Evolutionary conservation across 2,329 filamentous ascomycete species (phyloP), one percentile per base, ranked within the genome.

Genomic region (Sarocladium strictum): DNA sequence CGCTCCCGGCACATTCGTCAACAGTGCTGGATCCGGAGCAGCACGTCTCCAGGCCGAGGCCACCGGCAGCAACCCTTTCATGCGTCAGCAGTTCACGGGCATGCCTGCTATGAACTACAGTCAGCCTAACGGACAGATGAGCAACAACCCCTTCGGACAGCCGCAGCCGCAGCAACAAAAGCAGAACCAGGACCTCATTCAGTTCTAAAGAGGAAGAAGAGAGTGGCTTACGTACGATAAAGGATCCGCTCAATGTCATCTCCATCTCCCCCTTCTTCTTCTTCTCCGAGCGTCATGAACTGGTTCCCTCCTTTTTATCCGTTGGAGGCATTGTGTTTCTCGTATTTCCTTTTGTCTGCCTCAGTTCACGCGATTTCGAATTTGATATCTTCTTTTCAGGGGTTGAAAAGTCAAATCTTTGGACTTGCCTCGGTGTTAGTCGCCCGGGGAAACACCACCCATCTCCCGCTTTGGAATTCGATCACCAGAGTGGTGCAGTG

Each of bases 1-100:
- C 0, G 91, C 94, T 1, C 94, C 94, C 0, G 94, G 93, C 24
- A 95, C 89, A 0, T 99, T 97, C 68, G 87, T 99, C 73, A 99
- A 99, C 73, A 96, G 90, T 57, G 91, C 94, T 6, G 94, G 94
- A 51, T 78, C 87, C 35, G 89, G 90, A n/a, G 73, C 89, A 55
- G 83, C 84, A 62, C 81, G 82, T 56, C 72, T 97, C 41, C 89
- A 76, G 57, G 67, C 77, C 54, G 76, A 91, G 19, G 90, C 89
- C 1, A 90, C 86, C 2, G 87, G 87, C 29, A 94, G 83, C 74
- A 97, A 97, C 66, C 94, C 94, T 0, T 99, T 97, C 75, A 75
- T 96, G 62, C 83, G 85, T 57, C 84, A 85, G 58, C 90, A 95
- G 67, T 94, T 87, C 64, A 96, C 90, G 0, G 90, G 90, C 37